Evolutionary conservation across 1,284 basidiomycete genomes (phyloP), one percentile per base, ranked within the genome.

Genomic region (Malassezia globosa): DNA sequence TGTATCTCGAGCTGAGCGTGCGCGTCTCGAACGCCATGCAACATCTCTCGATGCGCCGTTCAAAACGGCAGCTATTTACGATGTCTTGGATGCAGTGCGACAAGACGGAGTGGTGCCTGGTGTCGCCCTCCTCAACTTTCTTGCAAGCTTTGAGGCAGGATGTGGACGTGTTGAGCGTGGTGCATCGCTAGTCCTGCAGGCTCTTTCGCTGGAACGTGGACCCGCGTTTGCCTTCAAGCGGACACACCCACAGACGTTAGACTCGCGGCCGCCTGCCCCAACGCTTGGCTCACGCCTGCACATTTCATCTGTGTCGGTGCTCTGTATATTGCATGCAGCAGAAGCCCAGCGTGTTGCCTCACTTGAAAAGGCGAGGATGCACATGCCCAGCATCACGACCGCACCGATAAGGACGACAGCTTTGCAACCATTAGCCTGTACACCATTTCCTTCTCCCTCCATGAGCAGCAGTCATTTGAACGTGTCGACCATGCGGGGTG

Each of bases 121-220:
- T 29, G 50, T 52, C 4, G 19, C 50, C 13, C 40, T 52, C 34
- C 43, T 52, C 24, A 47, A 46, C 21, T 46, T 52, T 18, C 35
- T 52, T 5, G 27, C 50, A 8, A 38, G 39, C 21, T 47, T 52
- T 24, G 50, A 52, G 45, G 40, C 39, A 5, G 50, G 44, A 6
- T 40, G 39, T 24, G 37, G 31, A 5, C 44, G 40, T 10, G 11
- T 47, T 5, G 7, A 19, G 35, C 16, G 21, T 1, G 44, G 37
- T 5, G 26, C 37, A 18, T 19, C 31, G 21, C 31, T 52, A 5
- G 44, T 23, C 10, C 6, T 4, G 8, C 38, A 52, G 21, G 44
- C 50, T n/a, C 36, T 37, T 11, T n/a, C n/a, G 5, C 21, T 37
- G 10, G 42, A 44, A 19, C 21, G 29, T 21, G 42, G 42, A 10